Evolutionary conservation across 208 protist genomes (phyloP).

Genomic region (Naegleria fowleri): DNA sequence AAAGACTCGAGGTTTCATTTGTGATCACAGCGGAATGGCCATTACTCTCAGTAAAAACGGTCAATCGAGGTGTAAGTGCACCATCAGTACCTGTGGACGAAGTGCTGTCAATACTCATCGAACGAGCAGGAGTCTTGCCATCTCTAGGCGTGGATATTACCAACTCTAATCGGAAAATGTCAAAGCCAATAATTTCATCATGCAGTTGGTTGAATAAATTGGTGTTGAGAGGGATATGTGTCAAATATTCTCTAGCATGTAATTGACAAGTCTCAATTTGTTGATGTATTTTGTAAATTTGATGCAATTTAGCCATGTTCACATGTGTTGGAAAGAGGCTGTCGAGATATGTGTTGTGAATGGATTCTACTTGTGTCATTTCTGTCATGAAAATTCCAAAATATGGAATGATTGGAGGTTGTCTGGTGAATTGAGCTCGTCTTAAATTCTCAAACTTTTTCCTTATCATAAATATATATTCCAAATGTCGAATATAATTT

Average conservation of each 20-base stretch:
- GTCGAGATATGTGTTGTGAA: background rate
- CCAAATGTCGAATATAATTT: background rate
- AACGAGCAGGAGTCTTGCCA: background rate
- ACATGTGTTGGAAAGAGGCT: background rate
- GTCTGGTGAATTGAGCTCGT: background rate
- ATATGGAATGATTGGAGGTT: background rate
- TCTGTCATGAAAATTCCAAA: slow-evolving; percentile 5
- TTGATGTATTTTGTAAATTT: slow-evolving; percentile 1
- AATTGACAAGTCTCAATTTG: background rate
- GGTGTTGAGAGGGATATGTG: background rate
- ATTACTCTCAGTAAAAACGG: background rate
- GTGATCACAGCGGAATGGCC: no score
- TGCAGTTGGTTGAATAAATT: background rate
- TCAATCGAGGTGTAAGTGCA: background rate
- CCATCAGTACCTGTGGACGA: background rate
- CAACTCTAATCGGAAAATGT: background rate
- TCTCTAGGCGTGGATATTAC: background rate
- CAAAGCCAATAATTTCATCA: background rate
- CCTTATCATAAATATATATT: background rate
- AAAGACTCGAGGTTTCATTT: background rate
- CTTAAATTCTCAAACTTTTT: slow-evolving; percentile 1
- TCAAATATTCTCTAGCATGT: background rate
- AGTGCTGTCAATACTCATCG: background rate
- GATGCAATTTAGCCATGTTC: background rate
- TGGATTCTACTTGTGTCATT: background rate